Conservation (phyloP, 441 rosid genomes). For the Pelargonium fulgidum region DNA sequence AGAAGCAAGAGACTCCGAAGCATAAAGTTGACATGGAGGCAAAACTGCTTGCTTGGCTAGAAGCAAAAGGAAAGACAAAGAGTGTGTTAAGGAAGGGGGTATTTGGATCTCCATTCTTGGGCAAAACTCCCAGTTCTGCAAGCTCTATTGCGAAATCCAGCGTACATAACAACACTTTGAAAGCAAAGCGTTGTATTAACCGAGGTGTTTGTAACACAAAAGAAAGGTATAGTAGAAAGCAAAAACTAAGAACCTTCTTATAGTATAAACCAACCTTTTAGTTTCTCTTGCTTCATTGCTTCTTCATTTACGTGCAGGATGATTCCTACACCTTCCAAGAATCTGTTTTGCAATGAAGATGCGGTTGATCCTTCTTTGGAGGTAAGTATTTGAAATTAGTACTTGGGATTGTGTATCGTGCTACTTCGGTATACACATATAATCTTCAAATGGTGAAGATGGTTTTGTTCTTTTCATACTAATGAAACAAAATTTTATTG, state of each 20-base stretch:
- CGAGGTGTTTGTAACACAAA: constrained; percentile 21
- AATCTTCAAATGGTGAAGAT: neutral
- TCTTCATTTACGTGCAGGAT: constrained; percentile 31
- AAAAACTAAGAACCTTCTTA: constrained; percentile 9
- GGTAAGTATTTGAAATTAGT: constrained; percentile 28
- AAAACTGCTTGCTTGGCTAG: constrained; percentile 74
- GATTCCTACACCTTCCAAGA: constrained; percentile 33
- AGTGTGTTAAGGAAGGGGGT: constrained; percentile 40
- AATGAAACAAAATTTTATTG: constrained; percentile 18
- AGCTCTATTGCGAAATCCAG: constrained; percentile 42
- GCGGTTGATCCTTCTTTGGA: constrained; percentile 28
- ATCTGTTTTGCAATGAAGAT: constrained; percentile 37
- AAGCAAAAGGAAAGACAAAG: constrained; percentile 81
- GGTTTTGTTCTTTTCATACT: neutral
- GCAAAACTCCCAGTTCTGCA: constrained; percentile 28
- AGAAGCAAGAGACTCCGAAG: constrained; percentile 54
- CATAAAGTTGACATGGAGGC: constrained; percentile 68
- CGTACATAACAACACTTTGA: constrained; percentile 29
- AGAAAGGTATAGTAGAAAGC: constrained; percentile 33
- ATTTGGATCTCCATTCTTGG: constrained; percentile 35
- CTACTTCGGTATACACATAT: too few relatives aligned
- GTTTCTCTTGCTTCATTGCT: constrained; percentile 9
- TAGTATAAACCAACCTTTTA: neutral
- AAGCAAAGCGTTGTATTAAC: constrained; percentile 34
- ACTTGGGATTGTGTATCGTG: too few relatives aligned